Percentiles rank a stretch among this genome's conserved stretches.
Conservation (phyloP, 345 rosid genomes). For the Erucastrum elatum region DNA sequence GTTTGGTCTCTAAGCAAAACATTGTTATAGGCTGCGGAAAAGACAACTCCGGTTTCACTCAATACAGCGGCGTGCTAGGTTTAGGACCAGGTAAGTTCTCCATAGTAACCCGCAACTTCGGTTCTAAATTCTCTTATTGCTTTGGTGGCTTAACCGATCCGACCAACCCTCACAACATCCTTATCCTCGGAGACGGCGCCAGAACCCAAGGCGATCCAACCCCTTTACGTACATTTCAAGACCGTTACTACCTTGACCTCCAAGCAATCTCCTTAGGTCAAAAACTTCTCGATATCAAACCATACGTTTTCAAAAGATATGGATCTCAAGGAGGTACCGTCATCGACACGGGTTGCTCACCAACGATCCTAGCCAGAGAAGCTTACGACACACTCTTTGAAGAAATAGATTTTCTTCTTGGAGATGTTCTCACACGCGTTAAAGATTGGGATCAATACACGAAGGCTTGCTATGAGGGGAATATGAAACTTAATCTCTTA, state of each 20-base stretch:
- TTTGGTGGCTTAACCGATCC: slow-evolving; percentile 26
- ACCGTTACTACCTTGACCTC: slow-evolving; percentile 40
- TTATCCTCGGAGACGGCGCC: slow-evolving; percentile 33
- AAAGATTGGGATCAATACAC: slow-evolving; percentile 19
- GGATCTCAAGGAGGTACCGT: slow-evolving; percentile 30
- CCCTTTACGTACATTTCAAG: slow-evolving; percentile 16
- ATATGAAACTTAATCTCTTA: slow-evolving; percentile 27
- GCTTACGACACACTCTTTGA: slow-evolving; percentile 33
- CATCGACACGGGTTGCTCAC: slow-evolving; percentile 37
- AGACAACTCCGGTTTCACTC: slow-evolving; percentile 28
- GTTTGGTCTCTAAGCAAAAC: slow-evolving; percentile 4
- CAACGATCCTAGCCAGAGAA: slow-evolving; percentile 25
- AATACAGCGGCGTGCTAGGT: slow-evolving; percentile 38
- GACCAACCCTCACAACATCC: slow-evolving; percentile 22
- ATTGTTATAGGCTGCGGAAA: slow-evolving; percentile 35
- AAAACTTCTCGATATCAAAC: slow-evolving; percentile 29
- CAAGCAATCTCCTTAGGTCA: slow-evolving; percentile 37
- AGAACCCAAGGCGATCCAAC: slow-evolving; percentile 30
- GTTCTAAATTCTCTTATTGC: slow-evolving; percentile 36
- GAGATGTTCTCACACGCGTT: slow-evolving; percentile 22
- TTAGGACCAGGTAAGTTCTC: slow-evolving; percentile 41
- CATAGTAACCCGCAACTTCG: slow-evolving; percentile 25
- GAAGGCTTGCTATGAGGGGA: slow-evolving; percentile 46
- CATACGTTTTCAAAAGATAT: slow-evolving; percentile 30
- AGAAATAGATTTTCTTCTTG: slow-evolving; percentile 28